Evolutionary conservation across 805 yeast genomes (phyloP).

Genomic region (Kuraishia cidri): DNA sequence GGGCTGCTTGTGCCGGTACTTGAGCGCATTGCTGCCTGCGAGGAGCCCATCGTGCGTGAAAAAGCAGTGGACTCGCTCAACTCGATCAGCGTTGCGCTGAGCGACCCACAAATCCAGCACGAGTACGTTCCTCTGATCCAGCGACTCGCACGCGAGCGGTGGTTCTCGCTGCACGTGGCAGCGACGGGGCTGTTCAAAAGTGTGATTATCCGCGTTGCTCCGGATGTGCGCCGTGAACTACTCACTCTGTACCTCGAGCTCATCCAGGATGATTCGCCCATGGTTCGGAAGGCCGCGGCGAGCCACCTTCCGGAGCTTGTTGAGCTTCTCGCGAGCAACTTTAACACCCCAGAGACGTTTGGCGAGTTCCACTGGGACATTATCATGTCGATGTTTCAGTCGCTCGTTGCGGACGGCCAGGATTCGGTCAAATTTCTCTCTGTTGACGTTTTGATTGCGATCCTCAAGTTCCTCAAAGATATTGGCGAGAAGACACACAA

Average conservation of each 20-base stretch:
- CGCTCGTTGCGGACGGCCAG: constrained; percentile 75
- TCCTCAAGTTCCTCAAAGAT: constrained; percentile 57
- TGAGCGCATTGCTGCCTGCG: constrained; percentile 82
- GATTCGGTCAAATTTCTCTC: constrained; percentile 90
- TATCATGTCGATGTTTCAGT: constrained; percentile 74
- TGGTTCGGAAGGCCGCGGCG: constrained; percentile 96
- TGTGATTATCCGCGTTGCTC: constrained; percentile 51
- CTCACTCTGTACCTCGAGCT: constrained; percentile 61
- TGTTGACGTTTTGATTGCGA: constrained; percentile 80
- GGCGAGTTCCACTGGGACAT: constrained; percentile 66
- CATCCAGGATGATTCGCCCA: constrained; percentile 88
- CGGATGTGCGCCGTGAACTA: constrained; percentile 47
- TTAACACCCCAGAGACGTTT: constrained; percentile 28
- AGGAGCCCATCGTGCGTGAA: constrained; percentile 94
- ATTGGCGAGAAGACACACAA: constrained; percentile 51
- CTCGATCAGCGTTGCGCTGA: constrained; percentile 53
- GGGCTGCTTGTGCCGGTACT: constrained; percentile 56
- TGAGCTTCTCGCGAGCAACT: constrained; percentile 33
- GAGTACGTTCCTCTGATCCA: constrained; percentile 71
- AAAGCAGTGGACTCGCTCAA: constrained; percentile 85
- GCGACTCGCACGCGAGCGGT: constrained; percentile 75
- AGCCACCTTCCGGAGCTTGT: constrained; percentile 70
- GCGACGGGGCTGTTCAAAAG: constrained; percentile 82
- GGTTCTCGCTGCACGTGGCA: constrained; percentile 92
- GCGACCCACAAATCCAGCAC: constrained; percentile 52